phyloP scores from a whole-genome alignment of 306 rosid species.

The Castanea mollissima region DNA sequence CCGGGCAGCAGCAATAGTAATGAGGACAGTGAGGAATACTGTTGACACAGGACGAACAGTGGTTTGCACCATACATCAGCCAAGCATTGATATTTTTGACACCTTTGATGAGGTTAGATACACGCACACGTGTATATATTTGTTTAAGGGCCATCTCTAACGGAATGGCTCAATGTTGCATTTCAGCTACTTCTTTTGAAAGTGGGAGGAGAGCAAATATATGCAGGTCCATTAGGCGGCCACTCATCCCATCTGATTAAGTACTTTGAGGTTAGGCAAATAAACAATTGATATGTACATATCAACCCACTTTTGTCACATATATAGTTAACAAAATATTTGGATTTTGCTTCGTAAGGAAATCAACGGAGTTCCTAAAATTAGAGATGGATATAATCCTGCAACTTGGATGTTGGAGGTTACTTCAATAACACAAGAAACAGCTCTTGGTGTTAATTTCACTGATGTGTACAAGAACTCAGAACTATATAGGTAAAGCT shows the following conservation, averaged over 20 bases:
- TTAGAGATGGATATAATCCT: constrained; percentile 80
- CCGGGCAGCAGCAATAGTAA: constrained; percentile 93
- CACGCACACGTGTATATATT: too few species aligned
- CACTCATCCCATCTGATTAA: constrained; percentile 54
- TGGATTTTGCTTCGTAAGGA: constrained; percentile 31
- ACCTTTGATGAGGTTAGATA: constrained; percentile 87
- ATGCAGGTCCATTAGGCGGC: constrained; percentile 68
- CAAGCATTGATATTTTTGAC: constrained; percentile 94
- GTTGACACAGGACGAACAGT: constrained; percentile 94
- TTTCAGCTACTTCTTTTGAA: constrained; percentile 75
- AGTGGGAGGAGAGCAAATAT: constrained; percentile 83
- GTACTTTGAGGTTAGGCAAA: constrained; percentile 68
- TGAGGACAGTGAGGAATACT: constrained; percentile 93
- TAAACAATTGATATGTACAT: background rate
- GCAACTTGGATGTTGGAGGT: constrained; percentile 97
- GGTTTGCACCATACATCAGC: constrained; percentile 96
- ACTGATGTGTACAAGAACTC: constrained; percentile 58
- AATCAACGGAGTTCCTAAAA: constrained; percentile 69
- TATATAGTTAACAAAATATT: background rate
- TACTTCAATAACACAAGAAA: constrained; percentile 70
- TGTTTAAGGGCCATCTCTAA: too few species aligned
- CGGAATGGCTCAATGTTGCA: background rate
- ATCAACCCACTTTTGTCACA: background rate
- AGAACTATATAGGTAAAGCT: constrained; percentile 46
- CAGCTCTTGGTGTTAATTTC: constrained; percentile 57